Conservation (phyloP, 179 eudicot species). For the Spergularia azorica region DNA sequence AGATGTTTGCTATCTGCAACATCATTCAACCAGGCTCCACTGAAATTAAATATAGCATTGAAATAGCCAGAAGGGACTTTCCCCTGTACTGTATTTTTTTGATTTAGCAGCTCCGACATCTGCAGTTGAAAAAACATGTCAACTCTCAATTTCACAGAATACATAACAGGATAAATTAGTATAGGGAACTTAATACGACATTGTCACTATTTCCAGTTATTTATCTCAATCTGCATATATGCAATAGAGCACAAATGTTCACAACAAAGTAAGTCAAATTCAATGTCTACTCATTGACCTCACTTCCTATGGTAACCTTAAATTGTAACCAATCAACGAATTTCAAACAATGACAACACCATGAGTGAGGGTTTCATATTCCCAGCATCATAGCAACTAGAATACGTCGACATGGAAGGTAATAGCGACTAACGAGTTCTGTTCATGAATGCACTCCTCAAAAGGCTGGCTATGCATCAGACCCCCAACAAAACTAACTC, state of each 20-base stretch:
- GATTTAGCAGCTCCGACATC: constrained; percentile 97
- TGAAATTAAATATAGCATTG: constrained; percentile 78
- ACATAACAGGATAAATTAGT: background rate
- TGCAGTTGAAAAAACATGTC: constrained; percentile 34
- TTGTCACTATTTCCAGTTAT: background rate
- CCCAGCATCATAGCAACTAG: background rate
- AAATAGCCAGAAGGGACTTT: constrained; percentile 95
- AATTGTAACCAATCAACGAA: background rate
- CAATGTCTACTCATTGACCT: background rate
- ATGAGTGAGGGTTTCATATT: background rate
- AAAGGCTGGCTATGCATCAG: background rate
- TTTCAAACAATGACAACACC: background rate
- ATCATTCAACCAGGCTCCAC: constrained; percentile 88
- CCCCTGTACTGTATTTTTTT: constrained; percentile 78
- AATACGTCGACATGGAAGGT: background rate
- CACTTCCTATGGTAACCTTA: background rate
- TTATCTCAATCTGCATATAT: background rate
- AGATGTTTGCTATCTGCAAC: constrained; percentile 71
- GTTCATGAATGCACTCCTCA: background rate
- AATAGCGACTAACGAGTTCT: background rate
- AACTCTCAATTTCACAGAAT: constrained; percentile 7
- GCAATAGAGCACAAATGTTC: background rate
- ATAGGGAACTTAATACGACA: background rate
- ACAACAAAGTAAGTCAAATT: background rate
- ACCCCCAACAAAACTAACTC: too few relatives aligned